Conservation (phyloP, 768 basidiomycete species). For the Rhodotorula toruloides region DNA sequence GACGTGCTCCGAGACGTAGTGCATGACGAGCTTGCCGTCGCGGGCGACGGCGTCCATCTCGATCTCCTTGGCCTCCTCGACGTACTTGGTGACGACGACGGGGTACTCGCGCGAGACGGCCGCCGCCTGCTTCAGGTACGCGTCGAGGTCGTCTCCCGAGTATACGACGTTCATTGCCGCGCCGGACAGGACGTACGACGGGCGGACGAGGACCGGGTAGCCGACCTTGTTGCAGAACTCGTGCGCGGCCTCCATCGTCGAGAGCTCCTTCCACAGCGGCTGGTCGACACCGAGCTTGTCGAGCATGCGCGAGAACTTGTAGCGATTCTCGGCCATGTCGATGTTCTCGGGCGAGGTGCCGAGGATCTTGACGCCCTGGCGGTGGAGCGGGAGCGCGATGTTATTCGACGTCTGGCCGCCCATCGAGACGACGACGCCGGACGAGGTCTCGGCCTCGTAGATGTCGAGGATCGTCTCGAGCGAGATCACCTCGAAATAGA, state of each 20-base stretch:
- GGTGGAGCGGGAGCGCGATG: constrained; percentile 88
- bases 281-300: constrained; percentile 99
- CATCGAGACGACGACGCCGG: constrained; percentile 94
- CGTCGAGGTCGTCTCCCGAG: constrained; percentile 79
- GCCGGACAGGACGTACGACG: constrained; percentile 97
- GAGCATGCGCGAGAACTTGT: constrained; percentile 96
- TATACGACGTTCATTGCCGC: constrained; percentile 99
- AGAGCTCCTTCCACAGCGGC: constrained; percentile 93
- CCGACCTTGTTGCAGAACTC: constrained; percentile 87
- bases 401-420: constrained; percentile 97
- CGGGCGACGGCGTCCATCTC: constrained; percentile 99
- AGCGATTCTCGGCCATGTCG: constrained; percentile 96
- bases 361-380: constrained; percentile 96
- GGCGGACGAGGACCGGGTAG: constrained; percentile 92
- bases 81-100: constrained; percentile 97
- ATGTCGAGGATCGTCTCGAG: constrained; percentile 95
- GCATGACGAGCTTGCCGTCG: constrained; percentile 98
- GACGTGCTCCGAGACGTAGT: constrained; percentile 98
- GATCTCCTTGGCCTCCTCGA: constrained; percentile 99
- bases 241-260: constrained; percentile 79
- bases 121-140: constrained; percentile 88
- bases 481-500: constrained; percentile 98
- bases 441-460: constrained; percentile 81
- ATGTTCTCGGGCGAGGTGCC: constrained; percentile 99
- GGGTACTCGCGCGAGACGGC: constrained; percentile 94